Base-by-base conservation (phyloP, 345 rosid species). In the Draba incana region DNA sequence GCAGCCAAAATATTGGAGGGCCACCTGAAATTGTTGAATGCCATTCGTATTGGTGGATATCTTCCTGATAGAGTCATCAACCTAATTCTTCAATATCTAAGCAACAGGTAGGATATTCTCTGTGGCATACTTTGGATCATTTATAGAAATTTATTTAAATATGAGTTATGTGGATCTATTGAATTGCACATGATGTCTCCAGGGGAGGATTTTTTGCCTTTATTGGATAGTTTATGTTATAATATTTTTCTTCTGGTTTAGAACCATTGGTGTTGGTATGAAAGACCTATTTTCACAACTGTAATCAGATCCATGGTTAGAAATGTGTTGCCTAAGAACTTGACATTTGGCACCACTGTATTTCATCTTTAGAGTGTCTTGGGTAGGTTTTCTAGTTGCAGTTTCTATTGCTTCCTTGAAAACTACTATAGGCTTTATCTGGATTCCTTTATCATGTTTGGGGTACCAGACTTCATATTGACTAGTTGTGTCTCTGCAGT, bases 41-140 rank as follows among this genome's bases (percentile, higher is more conserved):
- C 76, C 57, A 76, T 92, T 28, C 96, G 94, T 45, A 58, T 80
- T 78, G 98, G 98, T 71, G 92, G 90, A 55, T 92, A 95, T 84
- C 84, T 95, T 39, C 99, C 99, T 12, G 98, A 95, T 72, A 85
- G 99, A 84, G 98, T 95, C 76, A 89, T 83, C 74, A 95, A 95
- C 71, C 87, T 92, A 66, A 81, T 95, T 79, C 98, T 95, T 79
- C 99, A 95, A 66, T 95, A 92, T 77, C 81, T 95, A 67, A 85
- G 94, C 85, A 92, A 87, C 87, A 92, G 99, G 99, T 92, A 31
- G 45, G 77, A 41, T 75, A 48, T 56, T 53, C 60, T 46, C 55
- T 28, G n/a, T 43, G 58, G 16, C 68, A 44, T 52, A 45, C 64
- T 67, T 44, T 53, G 51, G 43, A n/a, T 45, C 15, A 43, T 27